Percentiles rank a stretch among this genome's conserved stretches.
Evolutionary conservation across 2,329 filamentous ascomycete species (phyloP).

Genomic region (Raffaelea deltoideospora): DNA sequence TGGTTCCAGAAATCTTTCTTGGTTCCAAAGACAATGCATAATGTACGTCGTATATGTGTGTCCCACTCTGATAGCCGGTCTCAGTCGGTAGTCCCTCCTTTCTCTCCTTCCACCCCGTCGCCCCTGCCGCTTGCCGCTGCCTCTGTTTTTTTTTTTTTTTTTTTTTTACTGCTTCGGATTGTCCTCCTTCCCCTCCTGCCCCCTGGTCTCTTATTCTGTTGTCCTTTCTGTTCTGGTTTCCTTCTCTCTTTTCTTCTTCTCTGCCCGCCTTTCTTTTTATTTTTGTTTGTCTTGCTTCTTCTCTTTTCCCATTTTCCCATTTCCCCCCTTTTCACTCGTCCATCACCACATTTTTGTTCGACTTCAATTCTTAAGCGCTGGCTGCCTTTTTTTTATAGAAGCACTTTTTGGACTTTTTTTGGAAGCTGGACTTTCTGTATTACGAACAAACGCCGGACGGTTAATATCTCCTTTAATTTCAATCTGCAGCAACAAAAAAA

Average conservation of each 20-base stretch:
- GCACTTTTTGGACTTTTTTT: too few relatives aligned
- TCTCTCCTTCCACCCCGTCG: too few relatives aligned
- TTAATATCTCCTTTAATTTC: too few relatives aligned
- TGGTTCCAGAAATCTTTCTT: too few relatives aligned
- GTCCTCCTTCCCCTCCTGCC: slow-evolving; percentile 1
- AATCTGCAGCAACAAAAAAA: too few relatives aligned
- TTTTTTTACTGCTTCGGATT: background rate
- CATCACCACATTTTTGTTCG: slow-evolving; percentile 2
- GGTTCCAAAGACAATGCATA: too few relatives aligned
- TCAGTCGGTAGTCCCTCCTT: too few relatives aligned
- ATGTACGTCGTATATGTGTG: too few relatives aligned
- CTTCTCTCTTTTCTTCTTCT: slow-evolving; percentile 9
- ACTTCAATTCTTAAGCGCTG: background rate
- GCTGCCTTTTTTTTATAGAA: too few relatives aligned
- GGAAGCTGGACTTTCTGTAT: too few relatives aligned
- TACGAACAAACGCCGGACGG: too few relatives aligned
- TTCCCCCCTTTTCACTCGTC: background rate
- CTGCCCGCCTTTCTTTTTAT: slow-evolving; percentile 12
- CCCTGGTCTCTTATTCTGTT: slow-evolving; percentile 5
- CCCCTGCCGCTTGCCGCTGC: background rate
- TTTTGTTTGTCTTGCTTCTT: slow-evolving; percentile 8
- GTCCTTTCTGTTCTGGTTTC: slow-evolving; percentile 5
- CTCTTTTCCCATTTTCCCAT: slow-evolving; percentile 4
- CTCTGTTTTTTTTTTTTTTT: background rate
- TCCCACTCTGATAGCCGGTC: too few relatives aligned